phyloP scores from a whole-genome alignment of 768 basidiomycete genomes.

The Sarcodon aspratus region DNA sequence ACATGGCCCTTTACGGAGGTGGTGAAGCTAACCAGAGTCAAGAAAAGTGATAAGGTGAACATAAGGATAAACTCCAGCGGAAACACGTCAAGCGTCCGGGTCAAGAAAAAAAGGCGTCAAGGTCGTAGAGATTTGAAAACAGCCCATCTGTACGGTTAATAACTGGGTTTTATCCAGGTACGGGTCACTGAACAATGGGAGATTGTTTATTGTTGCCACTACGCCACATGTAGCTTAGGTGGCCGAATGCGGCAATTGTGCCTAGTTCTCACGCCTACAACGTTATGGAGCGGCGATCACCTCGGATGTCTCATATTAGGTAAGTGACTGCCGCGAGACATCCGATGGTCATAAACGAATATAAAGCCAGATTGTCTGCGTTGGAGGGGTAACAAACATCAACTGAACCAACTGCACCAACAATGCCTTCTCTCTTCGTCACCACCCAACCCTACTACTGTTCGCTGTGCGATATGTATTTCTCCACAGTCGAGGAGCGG shows the following conservation, averaged over 20 bases:
- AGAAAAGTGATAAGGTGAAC: background rate
- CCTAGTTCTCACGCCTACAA: background rate
- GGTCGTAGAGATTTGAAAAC: background rate
- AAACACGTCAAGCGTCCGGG: background rate
- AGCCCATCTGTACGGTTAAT: background rate
- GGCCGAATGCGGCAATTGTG: background rate
- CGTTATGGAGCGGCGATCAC: background rate
- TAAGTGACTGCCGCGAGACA: too few species aligned
- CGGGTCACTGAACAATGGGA: background rate
- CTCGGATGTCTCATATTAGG: too few species aligned
- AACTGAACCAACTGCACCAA: too few species aligned
- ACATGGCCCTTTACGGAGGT: background rate
- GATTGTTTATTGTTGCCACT: background rate
- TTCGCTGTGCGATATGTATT: too few species aligned
- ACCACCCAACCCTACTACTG: too few species aligned
- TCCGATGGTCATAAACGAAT: too few species aligned
- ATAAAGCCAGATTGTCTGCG: too few species aligned
- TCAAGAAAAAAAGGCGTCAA: background rate
- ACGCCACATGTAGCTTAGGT: background rate
- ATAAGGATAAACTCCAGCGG: background rate
- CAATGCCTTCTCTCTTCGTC: too few species aligned
- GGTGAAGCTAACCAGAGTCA: background rate
- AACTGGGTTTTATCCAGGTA: background rate
- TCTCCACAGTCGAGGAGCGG: too few species aligned
- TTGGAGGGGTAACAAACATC: too few species aligned